These are phyloP conservation scores for Vitis hybrid DNA, from an alignment of 177 flowering plant species.

Conservation along the genomic window DNA sequence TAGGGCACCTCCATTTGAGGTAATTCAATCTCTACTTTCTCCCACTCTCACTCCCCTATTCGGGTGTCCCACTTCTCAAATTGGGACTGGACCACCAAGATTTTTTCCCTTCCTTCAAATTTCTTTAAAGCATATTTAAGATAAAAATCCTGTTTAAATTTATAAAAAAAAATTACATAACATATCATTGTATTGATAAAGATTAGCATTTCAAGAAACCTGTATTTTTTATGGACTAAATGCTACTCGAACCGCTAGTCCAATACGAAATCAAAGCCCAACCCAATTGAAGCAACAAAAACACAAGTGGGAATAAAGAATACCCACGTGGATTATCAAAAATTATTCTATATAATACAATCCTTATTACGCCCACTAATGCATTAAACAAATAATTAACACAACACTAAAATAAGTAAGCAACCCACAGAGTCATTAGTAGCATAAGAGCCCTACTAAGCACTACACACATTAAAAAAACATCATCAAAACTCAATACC, in stretches of 20 bases:
- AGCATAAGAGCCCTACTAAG: constrained; percentile 12
- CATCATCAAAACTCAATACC: constrained; percentile 9
- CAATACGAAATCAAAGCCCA: background rate
- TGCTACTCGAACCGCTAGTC: too few species aligned
- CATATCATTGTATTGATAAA: background rate
- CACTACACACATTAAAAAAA: constrained; percentile 14
- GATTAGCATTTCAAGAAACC: too few species aligned
- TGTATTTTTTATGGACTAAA: too few species aligned
- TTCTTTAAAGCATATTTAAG: too few species aligned
- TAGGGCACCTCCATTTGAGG: background rate
- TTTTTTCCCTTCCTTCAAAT: too few species aligned
- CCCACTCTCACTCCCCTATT: background rate
- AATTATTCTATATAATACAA: background rate
- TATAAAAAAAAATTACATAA: too few species aligned
- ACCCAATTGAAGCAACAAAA: background rate
- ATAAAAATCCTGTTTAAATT: accelerated
- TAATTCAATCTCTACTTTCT: background rate
- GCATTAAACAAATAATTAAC: constrained; percentile 6
- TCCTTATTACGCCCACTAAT: constrained; percentile 11
- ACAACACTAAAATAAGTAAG: constrained; percentile 9
- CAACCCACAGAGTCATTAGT: constrained; percentile 8
- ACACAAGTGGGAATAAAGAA: background rate
- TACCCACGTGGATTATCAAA: background rate
- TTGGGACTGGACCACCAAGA: background rate
- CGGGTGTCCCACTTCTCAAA: background rate